A percentile compares a stretch with the other conserved stretches of the same genome.
phyloP scores from a whole-genome alignment of 768 basidiomycete genomes.

The Lentinula sp. region DNA sequence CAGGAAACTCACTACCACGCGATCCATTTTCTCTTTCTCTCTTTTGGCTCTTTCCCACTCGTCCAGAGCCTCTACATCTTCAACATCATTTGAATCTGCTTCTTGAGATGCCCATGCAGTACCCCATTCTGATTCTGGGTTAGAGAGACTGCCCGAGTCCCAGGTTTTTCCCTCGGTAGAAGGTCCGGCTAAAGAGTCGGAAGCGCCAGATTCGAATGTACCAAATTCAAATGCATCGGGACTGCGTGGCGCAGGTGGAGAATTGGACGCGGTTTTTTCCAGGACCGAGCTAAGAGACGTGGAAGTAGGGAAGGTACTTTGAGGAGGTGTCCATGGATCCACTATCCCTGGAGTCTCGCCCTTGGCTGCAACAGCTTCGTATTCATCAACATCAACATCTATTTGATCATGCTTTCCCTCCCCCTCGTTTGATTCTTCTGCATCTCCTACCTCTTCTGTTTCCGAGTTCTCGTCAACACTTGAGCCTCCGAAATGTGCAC shows the following conservation, averaged over 20 bases:
- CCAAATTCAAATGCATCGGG: conserved; percentile 46
- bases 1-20: conserved; percentile 50
- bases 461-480: not conserved
- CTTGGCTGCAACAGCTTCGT: not conserved
- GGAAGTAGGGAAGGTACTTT: conserved; percentile 3
- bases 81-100: conserved; percentile 12
- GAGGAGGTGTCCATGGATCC: conserved; percentile 8
- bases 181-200: conserved; percentile 17
- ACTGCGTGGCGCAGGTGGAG: conserved; percentile 25
- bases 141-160: conserved; percentile 19
- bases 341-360: not conserved
- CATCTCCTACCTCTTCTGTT: not conserved
- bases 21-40: conserved; percentile 54
- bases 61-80: conserved; percentile 31
- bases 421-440: not conserved
- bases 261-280: not conserved
- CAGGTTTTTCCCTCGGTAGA: conserved; percentile 24
- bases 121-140: conserved; percentile 28
- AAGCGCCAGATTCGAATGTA: conserved; percentile 47
- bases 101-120: conserved; percentile 32
- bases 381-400: not conserved
- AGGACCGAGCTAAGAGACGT: conserved; percentile 2
- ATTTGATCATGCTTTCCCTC: not conserved
- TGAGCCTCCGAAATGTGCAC: conserved; percentile 1
- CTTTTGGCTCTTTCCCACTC: conserved; percentile 64